Conservation (phyloP, 176 grass and related monocot species). For the Aegilops bicornis region DNA sequence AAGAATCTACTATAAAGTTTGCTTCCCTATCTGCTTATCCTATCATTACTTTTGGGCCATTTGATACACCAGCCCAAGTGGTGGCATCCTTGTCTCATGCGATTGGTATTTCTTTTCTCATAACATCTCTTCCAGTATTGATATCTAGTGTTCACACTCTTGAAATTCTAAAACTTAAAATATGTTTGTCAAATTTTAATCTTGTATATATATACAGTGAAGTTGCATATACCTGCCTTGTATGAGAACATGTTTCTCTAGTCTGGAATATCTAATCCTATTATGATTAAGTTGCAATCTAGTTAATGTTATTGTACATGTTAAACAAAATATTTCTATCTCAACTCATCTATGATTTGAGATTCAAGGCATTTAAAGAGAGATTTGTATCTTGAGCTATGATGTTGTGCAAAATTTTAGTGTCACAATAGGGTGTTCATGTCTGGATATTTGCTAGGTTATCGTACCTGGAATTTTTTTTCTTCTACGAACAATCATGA, state of each 20-base stretch:
- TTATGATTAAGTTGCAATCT: constrained; percentile 9
- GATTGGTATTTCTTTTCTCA: constrained; percentile 55
- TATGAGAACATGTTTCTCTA: neutral
- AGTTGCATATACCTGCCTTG: neutral
- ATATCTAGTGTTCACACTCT: neutral
- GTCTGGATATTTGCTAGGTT: neutral
- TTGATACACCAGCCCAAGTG: constrained; percentile 67
- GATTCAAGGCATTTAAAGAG: neutral
- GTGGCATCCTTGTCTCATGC: constrained; percentile 69
- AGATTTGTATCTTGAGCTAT: neutral
- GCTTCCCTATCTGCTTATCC: constrained; percentile 49
- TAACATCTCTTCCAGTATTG: neutral
- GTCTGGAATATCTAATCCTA: neutral
- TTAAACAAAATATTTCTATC: neutral
- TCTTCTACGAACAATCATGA: neutral
- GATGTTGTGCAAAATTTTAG: neutral
- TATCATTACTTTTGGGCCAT: constrained; percentile 84
- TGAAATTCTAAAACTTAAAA: neutral
- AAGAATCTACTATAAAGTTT: constrained; percentile 65
- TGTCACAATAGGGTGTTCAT: neutral
- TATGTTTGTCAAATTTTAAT: neutral
- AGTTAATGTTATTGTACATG: neutral
- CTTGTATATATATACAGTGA: neutral
- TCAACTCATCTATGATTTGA: neutral
- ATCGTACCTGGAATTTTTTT: neutral